Evolutionary conservation across 768 basidiomycete genomes (phyloP).

Genomic region (Trametes cubensis): DNA sequence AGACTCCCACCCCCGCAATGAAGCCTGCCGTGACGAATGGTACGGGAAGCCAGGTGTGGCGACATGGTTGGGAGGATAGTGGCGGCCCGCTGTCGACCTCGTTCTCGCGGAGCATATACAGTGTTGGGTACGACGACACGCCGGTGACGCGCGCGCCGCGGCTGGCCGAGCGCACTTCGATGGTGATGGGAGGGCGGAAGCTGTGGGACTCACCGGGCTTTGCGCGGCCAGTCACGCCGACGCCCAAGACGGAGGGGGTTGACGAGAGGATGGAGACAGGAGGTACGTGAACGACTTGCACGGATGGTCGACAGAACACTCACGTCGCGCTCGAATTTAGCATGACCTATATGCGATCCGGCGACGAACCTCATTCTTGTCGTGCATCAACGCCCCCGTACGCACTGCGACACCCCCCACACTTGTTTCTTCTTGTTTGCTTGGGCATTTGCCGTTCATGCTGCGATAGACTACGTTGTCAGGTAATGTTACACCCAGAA

Average conservation of each 20-base stretch:
- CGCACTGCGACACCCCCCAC: conserved; percentile 10
- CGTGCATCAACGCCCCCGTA: background rate
- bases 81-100: conserved; percentile 20
- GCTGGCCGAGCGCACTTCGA: conserved; percentile 23
- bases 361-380: background rate
- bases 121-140: conserved; percentile 49
- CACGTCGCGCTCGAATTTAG: too few relatives aligned
- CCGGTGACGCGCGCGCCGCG: conserved; percentile 48
- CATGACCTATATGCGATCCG: background rate
- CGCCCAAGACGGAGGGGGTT: conserved; percentile 3
- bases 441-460: conserved; percentile 1
- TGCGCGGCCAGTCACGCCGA: conserved; percentile 14
- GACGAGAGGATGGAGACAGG: conserved; percentile 12
- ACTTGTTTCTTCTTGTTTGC: background rate
- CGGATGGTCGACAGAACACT: background rate
- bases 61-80: conserved; percentile 24
- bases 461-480: conserved; percentile 13
- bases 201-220: conserved; percentile 23
- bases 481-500: conserved; percentile 10
- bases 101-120: conserved; percentile 25
- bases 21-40: conserved; percentile 1
- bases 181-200: conserved; percentile 12
- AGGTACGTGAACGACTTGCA: conserved; percentile 2
- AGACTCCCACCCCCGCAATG: conserved; percentile 15
- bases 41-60: conserved; percentile 18